Evolutionary conservation across 179 eudicot species (phyloP), one percentile per base, ranked within the genome.

Genomic region (Silene noctiflora): DNA sequence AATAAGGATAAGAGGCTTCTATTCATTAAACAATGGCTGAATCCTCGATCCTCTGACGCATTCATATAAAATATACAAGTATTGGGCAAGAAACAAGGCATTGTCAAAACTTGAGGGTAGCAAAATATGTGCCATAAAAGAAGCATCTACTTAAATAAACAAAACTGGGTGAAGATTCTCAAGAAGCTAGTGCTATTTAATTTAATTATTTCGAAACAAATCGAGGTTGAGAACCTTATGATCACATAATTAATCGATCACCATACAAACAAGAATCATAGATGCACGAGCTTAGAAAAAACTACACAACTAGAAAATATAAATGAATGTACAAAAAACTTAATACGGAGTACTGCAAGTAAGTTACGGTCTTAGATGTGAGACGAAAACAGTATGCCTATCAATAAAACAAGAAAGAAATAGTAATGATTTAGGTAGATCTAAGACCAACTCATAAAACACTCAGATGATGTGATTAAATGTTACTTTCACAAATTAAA

Each of bases 1-100:
- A 87, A 72, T 76, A 73, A 81, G 86, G 91, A 84, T 76, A 85
- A 85, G 91, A 91, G 90, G 79, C 88, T 91, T 91, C 94, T 84
- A 85, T 86, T 86, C 88, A 84, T 85, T 82, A 78, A 76, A 75
- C 84, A 82, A 77, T 66, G 48, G 8, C 62, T 69, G 53, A 64
- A 70, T 58, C 86, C 90, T 87, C 88, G 84, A 87, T 83, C 75
- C 42, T 25, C 82, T 67, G 78, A 78, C 70, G 82, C 70, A 72
- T 71, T 55, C 67, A 51, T 27, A n/a, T 59, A 56, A 31, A 35
- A 53, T 75, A 68, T 71, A 79, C 33, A 35, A 12, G 22, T 44
- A 46, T 73, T 73, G 53, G 75, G 67, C 69, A 58, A 35, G 75
- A 71, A 77, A 83, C 82, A 72, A 83, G 72, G 76, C 78, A 76